Base-by-base conservation (phyloP, 202 grass and related monocot species). In the Zoysia matrella region DNA sequence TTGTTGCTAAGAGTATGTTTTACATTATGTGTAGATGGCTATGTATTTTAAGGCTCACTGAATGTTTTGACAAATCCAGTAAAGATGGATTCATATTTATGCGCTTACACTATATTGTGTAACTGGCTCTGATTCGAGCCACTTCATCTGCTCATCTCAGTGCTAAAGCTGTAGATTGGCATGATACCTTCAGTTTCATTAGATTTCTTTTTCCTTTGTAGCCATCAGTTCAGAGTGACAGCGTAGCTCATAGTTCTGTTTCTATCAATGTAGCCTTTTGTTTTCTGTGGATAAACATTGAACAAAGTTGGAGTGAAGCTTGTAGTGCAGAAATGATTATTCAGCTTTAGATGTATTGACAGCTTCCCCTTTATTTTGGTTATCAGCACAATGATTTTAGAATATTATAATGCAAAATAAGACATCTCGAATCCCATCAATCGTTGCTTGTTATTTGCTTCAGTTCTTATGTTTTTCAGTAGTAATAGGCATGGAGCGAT, bases 41-140 rank as follows among this genome's bases (percentile, higher is more conserved):
- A 63, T 88, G 86, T 85, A 83, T 82, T 88, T 73, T 75, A 58
- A 39, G 57, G 82, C 60, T 80, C 75, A 66, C 18, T 71, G 6
- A 79, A 62, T 67, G 36, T 83, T 83, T 71, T 86, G 14, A 58
- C 50, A 79, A 83, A 72, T 73, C 44, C 4, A 12, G 79, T 72
- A 86, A 86, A 83, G 79, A 58, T 72, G 75, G 45, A 78, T n/a
- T n/a, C n/a, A n/a, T n/a, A 73, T 78, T 65, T 55, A 87, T 82
- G 73, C 63, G 76, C 62, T n/a, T 40, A 74, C 53, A 52, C 50
- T 45, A n/a, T 80, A 49, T 18, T 6, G 13, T 43, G 0, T 71
- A 36, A 62, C 22, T 16, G 3, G 22, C 22, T 69, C 52, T 73
- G 72, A 82, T 57, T 18, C 5, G 41, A 57, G 41, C 60, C 48